Percentiles rank a stretch among this genome's conserved stretches.
Evolutionary conservation across 78 protist genomes (phyloP).

Genomic region (Dictyostelium firmibasis): DNA sequence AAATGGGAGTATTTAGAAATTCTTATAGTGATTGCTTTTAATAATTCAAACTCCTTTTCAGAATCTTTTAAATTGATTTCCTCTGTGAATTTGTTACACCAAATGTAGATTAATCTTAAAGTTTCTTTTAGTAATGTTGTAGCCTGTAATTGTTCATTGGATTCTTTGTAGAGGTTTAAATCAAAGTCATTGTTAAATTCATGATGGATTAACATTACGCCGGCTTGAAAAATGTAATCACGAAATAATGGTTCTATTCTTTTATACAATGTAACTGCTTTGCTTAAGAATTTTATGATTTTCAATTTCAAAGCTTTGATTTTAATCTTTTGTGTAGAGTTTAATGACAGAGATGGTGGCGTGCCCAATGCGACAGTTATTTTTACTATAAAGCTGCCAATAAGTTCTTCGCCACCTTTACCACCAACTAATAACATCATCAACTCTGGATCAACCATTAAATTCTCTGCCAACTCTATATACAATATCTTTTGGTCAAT

Average conservation of each 20-base stretch:
- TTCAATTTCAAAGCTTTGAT: neutral
- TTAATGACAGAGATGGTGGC: neutral
- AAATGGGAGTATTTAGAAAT: constrained; percentile 17
- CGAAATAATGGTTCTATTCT: neutral
- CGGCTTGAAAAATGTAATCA: constrained; percentile 6
- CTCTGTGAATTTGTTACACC: neutral
- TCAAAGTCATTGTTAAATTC: neutral
- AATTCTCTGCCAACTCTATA: neutral
- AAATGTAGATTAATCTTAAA: neutral
- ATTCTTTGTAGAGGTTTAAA: neutral
- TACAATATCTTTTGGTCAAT: neutral
- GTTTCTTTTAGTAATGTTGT: neutral
- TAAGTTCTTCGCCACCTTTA: neutral
- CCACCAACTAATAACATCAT: neutral
- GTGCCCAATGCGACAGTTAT: neutral
- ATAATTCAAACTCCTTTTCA: neutral
- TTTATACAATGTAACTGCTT: neutral
- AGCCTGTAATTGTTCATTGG: neutral
- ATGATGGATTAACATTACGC: neutral
- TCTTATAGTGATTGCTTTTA: neutral
- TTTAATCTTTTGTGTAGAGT: neutral
- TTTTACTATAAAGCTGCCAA: neutral
- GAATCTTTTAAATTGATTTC: neutral
- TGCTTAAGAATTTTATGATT: neutral
- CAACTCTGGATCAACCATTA: neutral